phyloP scores from a whole-genome alignment of 768 basidiomycete species.

The Suillus luteus region DNA sequence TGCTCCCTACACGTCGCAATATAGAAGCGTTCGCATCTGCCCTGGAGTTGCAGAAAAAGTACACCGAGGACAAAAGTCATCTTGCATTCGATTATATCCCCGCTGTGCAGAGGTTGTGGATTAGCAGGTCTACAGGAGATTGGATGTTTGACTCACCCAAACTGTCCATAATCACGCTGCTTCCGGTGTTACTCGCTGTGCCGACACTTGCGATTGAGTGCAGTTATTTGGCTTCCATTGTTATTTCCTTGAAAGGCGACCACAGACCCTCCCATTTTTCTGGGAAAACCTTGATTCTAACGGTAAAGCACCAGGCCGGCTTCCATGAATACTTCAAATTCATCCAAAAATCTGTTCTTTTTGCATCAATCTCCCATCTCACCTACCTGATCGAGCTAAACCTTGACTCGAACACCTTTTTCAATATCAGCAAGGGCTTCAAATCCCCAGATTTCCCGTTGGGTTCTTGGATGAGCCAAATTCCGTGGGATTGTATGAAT shows the following conservation, averaged over 20 bases:
- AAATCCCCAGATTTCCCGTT: background rate
- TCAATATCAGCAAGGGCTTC: background rate
- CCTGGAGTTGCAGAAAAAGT: background rate
- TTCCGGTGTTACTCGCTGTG: background rate
- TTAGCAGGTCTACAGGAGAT: fast-evolving
- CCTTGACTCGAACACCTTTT: background rate
- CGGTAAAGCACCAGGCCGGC: background rate
- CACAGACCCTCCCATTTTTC: background rate
- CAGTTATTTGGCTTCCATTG: background rate
- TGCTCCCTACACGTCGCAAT: background rate
- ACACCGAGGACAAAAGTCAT: background rate
- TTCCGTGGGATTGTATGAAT: background rate
- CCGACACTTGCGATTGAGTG: background rate
- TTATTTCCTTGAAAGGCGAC: too few relatives aligned
- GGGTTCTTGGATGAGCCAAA: background rate
- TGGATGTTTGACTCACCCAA: background rate
- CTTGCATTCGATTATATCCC: background rate
- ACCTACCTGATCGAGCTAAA: background rate
- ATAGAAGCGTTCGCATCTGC: background rate
- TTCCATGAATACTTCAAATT: too few relatives aligned
- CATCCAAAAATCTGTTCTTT: background rate
- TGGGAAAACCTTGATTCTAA: background rate
- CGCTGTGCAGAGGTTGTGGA: background rate
- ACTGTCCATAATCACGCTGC: background rate
- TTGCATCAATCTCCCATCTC: background rate